Evolutionary conservation across 2,329 filamentous ascomycete genomes (phyloP).

Genomic region (Zasmidium cellare): DNA sequence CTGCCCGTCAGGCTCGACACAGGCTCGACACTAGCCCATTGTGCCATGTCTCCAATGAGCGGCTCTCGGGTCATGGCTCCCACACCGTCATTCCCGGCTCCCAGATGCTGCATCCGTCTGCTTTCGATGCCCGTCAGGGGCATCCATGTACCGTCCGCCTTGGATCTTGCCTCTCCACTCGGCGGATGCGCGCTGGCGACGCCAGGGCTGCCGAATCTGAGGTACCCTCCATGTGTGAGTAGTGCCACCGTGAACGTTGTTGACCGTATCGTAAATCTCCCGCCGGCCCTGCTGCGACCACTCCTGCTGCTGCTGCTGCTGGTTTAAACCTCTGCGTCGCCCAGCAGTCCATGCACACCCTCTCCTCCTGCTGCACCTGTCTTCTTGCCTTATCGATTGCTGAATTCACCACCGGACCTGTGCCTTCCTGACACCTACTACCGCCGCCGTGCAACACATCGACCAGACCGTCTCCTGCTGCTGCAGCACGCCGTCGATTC

Average conservation of each 20-base stretch:
- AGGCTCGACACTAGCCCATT: too few species aligned
- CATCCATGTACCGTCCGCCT: conserved; percentile 10
- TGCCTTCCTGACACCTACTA: conserved; percentile 1
- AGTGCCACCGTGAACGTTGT: too few species aligned
- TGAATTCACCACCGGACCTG: not conserved
- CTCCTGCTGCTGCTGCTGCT: not conserved
- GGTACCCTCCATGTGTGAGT: not conserved
- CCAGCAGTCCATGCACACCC: not conserved
- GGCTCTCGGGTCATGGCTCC: conserved; percentile 16
- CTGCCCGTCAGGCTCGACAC: too few species aligned
- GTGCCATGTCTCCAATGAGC: not conserved
- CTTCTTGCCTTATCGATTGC: too few species aligned
- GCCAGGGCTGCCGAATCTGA: not conserved
- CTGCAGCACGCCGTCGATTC: not conserved
- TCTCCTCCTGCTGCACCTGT: not conserved
- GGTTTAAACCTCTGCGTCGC: not conserved
- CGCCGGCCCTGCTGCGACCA: too few species aligned
- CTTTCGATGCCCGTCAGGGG: conserved; percentile 9
- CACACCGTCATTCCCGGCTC: conserved; percentile 19
- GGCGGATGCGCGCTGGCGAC: not conserved
- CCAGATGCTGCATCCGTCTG: conserved; percentile 19
- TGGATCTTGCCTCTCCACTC: conserved; percentile 5
- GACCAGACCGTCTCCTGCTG: not conserved
- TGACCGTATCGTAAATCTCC: too few species aligned
- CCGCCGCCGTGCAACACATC: not conserved